Conservation (phyloP, 2,329 filamentous ascomycete species). For the Aspergillus pseudotamarii region DNA sequence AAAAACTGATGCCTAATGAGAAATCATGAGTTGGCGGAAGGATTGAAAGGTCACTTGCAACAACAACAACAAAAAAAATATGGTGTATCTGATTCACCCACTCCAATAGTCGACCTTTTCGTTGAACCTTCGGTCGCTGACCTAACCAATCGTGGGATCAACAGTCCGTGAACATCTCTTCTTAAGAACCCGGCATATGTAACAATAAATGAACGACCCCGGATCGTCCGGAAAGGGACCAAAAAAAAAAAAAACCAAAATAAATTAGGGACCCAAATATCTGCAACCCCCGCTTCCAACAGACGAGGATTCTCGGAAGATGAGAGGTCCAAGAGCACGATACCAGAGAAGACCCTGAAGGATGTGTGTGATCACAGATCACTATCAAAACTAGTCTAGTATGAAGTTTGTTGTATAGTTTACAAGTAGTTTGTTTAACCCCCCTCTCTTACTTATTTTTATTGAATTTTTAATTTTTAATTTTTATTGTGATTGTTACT, state of each 20-base stretch:
- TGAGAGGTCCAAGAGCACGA: slow-evolving; percentile 1
- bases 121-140: neutral
- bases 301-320: neutral
- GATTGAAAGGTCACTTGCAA: neutral
- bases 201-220: slow-evolving; percentile 14
- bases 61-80: neutral
- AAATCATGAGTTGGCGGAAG: neutral
- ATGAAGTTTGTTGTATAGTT: neutral
- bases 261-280: slow-evolving; percentile 1
- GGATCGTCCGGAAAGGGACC: slow-evolving; percentile 19
- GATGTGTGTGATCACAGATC: neutral
- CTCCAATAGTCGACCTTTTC: neutral
- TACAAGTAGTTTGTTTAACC: neutral
- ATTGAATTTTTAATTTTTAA: neutral
- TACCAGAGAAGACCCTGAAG: neutral
- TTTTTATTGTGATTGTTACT: neutral
- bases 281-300: slow-evolving; percentile 1
- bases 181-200: neutral
- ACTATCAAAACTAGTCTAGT: slow-evolving; percentile 4
- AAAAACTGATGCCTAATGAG: neutral
- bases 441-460: neutral
- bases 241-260: slow-evolving; percentile 1
- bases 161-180: neutral
- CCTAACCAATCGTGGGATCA: slow-evolving; percentile 1
- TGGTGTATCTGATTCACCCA: neutral